phyloP scores from a whole-genome alignment of 805 yeast genomes.

The Saccharomycopsis synnaedendra region DNA sequence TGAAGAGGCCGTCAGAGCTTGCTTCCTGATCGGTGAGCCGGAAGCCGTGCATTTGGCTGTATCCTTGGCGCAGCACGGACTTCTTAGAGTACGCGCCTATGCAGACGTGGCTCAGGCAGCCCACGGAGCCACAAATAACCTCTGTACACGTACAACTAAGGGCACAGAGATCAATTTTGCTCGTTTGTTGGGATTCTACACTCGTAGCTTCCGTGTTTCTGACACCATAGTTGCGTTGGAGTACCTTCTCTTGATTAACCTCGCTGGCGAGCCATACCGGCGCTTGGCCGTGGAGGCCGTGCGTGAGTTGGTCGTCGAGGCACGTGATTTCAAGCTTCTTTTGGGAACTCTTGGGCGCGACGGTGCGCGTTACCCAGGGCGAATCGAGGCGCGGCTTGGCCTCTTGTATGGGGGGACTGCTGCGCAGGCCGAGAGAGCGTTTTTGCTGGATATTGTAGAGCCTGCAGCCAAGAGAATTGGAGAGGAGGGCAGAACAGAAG shows the following conservation, averaged over 20 bases:
- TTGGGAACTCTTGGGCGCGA: slow-evolving; percentile 75
- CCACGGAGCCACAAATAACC: slow-evolving; percentile 7
- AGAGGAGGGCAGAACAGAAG: slow-evolving; percentile 82
- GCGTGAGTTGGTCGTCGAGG: slow-evolving; percentile 73
- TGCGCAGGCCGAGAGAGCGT: slow-evolving; percentile 34
- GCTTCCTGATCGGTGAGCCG: slow-evolving; percentile 54
- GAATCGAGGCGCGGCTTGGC: slow-evolving; percentile 65
- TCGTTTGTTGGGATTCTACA: slow-evolving; percentile 65
- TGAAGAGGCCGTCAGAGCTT: slow-evolving; percentile 65
- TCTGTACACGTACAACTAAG: slow-evolving; percentile 2
- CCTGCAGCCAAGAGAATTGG: slow-evolving; percentile 80
- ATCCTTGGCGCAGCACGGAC: slow-evolving; percentile 62
- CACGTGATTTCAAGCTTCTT: slow-evolving; percentile 70
- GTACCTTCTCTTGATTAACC: slow-evolving; percentile 61
- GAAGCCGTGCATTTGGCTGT: slow-evolving; percentile 88
- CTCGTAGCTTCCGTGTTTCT: slow-evolving; percentile 69
- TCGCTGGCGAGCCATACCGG: slow-evolving; percentile 34
- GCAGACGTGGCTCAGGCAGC: background rate
- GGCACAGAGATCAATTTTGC: slow-evolving; percentile 30
- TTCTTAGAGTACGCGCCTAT: slow-evolving; percentile 39
- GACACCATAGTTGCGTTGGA: slow-evolving; percentile 92
- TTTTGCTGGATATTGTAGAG: slow-evolving; percentile 62
- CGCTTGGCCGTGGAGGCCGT: slow-evolving; percentile 65
- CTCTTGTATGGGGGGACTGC: slow-evolving; percentile 31
- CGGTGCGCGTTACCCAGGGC: slow-evolving; percentile 73